Evolutionary conservation across 192 early-diverging fungal species (phyloP), one percentile per base, ranked within the genome.

Genomic region (Coemansia sp.): DNA sequence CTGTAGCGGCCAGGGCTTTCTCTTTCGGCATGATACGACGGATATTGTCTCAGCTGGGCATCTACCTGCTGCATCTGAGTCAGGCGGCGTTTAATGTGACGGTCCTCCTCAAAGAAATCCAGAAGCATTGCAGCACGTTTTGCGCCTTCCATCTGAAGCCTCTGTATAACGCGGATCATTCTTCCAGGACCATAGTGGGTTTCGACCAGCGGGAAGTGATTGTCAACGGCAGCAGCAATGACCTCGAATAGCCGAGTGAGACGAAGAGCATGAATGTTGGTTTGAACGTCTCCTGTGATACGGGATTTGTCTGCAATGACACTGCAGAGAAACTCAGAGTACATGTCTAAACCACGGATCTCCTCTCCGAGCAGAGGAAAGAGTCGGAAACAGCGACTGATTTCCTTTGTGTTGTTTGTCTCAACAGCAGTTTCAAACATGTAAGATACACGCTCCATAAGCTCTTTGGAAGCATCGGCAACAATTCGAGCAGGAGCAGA

Each of bases 191-290:
- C 97, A 79, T 95, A 98, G 64, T 92, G 85, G 9, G 86, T 76
- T 65, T 95, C 88, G 5, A 99, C 90, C 3, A 95, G 83, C 6
- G 90, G 86, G 57, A 94, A 90, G 67, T 97, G 93, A 64, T 91
- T 88, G 76, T 97, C 93, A 42, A 98, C 85, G n/a, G 95, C 85
- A 5, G 86, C 77, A 2, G 96, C 96, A 58, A 94, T 89, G 10
- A 87, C 87, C 79, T 99, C 97, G 77, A 96, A 99, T 50, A 99
- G 72, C 21, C 86, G 70, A 12, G 91, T 96, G n/a, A 97, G 63
- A 10, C 91, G 84, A 47, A 92, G 86, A 7, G 93, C 93, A 73
- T 89, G 95, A 41, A 90, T 84, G 32, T 68, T 77, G 56, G 13
- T 70, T 5, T 49, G 52, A 15, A 60, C 52, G 8, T 68, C 65